These are phyloP conservation scores for Aspergillus aculeatus DNA, from an alignment of 2,329 filamentous ascomycete species.

Conservation along the genomic window DNA sequence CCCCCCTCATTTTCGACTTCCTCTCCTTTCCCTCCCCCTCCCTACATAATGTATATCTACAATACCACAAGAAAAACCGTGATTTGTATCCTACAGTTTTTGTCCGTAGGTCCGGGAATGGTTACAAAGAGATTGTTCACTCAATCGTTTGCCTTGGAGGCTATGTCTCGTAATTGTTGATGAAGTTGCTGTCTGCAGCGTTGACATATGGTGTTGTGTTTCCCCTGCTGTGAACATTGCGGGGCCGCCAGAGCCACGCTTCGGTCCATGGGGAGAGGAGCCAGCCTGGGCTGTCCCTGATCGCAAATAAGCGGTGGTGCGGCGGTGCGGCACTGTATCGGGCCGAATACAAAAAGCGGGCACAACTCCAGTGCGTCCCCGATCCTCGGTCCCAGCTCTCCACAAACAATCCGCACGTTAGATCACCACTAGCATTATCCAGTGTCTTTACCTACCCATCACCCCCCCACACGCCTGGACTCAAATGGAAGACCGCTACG, in stretches of 20 bases:
- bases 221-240: neutral
- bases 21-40: neutral
- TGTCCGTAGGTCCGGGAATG: neutral
- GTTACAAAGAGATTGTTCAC: too few relatives aligned
- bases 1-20: neutral
- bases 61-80: neutral
- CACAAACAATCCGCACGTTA: neutral
- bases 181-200: too few relatives aligned
- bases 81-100: neutral
- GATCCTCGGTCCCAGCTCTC: neutral
- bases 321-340: slow-evolving; percentile 2
- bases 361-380: neutral
- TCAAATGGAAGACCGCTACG: neutral
- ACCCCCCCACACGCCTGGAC: neutral
- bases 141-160: too few relatives aligned
- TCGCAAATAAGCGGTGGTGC: neutral
- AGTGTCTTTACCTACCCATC: neutral
- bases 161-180: too few relatives aligned
- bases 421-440: neutral
- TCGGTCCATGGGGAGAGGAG: neutral
- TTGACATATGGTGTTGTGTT: too few relatives aligned
- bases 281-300: neutral
- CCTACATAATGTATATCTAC: neutral
- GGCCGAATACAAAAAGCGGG: slow-evolving; percentile 8
- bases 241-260: neutral